Evolutionary conservation across 192 early-diverging fungal species (phyloP).

Genomic region (Lobosporangium transversale): DNA sequence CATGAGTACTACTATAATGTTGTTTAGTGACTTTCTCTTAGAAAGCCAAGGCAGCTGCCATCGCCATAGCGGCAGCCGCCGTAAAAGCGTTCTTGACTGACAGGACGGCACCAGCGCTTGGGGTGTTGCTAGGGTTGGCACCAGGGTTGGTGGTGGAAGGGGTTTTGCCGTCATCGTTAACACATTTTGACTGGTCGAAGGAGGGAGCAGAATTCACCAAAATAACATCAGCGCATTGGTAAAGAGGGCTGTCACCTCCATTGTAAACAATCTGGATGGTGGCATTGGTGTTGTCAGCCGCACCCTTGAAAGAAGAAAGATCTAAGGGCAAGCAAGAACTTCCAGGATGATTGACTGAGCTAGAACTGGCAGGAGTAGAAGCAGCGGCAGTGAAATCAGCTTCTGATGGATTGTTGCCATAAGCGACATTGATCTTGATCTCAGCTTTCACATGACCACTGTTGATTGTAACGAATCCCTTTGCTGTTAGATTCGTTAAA

Average conservation of each 20-base stretch:
- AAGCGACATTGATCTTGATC: constrained; percentile 53
- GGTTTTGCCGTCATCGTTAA: constrained; percentile 6
- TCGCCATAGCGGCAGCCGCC: constrained; percentile 11
- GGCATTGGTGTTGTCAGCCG: constrained; percentile 58
- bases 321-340: constrained; percentile 54
- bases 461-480: constrained; percentile 57
- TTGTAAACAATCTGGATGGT: constrained; percentile 65
- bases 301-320: constrained; percentile 37
- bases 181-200: constrained; percentile 28
- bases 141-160: constrained; percentile 3
- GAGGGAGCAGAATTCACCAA: constrained; percentile 16
- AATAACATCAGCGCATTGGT: constrained; percentile 51
- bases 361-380: constrained; percentile 19
- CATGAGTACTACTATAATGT: too few species aligned
- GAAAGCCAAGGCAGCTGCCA: constrained; percentile 12
- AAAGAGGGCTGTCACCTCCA: constrained; percentile 61
- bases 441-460: constrained; percentile 53
- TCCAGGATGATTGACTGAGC: constrained; percentile 44
- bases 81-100: constrained; percentile 8
- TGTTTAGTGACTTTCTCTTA: too few species aligned
- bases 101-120: background rate
- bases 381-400: constrained; percentile 51
- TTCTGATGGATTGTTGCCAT: constrained; percentile 53
- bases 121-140: background rate
- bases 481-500: too few species aligned